Evolutionary conservation across 148 eudicot genomes (phyloP).

Genomic region (Nyssa sinensis): DNA sequence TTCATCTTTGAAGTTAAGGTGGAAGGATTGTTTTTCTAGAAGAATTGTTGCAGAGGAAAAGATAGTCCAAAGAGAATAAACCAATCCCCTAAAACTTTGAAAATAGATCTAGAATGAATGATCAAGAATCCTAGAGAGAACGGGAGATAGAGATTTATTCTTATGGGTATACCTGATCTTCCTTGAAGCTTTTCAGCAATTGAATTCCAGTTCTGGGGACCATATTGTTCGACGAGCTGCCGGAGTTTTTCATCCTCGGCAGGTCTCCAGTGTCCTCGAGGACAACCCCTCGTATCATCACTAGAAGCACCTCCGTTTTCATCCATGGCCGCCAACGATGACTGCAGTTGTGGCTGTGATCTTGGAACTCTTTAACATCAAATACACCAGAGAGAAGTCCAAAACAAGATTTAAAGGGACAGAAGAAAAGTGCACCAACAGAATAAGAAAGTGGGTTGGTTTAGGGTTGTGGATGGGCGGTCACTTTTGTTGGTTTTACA

Average conservation of each 20-base stretch:
- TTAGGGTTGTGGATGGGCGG: conserved; percentile 84
- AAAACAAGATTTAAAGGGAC: conserved; percentile 5
- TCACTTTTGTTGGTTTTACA: conserved; percentile 92
- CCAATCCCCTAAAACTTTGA: too few relatives aligned
- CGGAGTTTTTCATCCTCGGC: conserved; percentile 94
- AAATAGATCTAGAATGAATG: too few relatives aligned
- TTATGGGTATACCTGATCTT: conserved; percentile 71
- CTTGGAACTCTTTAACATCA: neutral
- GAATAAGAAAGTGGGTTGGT: conserved; percentile 44
- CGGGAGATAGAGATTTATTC: neutral
- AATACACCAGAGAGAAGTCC: conserved; percentile 18
- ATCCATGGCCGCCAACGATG: conserved; percentile 40
- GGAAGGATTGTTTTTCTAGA: too few relatives aligned
- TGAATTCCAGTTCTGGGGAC: conserved; percentile 96
- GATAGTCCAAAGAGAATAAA: too few relatives aligned
- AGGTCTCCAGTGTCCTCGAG: conserved; percentile 96
- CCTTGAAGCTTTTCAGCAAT: conserved; percentile 95
- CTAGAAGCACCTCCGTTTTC: conserved; percentile 42
- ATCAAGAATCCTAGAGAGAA: too few relatives aligned
- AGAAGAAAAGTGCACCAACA: neutral
- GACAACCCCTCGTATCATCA: conserved; percentile 52
- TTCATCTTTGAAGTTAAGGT: too few relatives aligned
- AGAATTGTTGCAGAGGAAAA: too few relatives aligned
- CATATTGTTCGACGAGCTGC: conserved; percentile 72
- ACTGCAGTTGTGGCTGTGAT: too few relatives aligned